A percentile compares a stretch with the other conserved stretches of the same genome.
phyloP scores from a whole-genome alignment of 2,329 filamentous ascomycete species.

The Sclerotinia borealis region DNA sequence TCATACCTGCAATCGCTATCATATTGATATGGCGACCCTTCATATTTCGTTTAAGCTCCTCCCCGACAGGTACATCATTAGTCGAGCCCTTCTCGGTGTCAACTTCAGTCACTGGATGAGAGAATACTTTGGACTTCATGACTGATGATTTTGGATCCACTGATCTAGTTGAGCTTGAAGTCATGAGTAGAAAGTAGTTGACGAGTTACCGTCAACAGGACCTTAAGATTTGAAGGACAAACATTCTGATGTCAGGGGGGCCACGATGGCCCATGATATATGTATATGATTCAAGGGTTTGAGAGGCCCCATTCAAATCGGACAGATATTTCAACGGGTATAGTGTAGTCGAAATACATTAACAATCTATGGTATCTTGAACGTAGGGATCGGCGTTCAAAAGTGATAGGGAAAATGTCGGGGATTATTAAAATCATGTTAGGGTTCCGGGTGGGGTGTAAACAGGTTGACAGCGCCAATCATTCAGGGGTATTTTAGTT shows the following conservation, averaged over 20 bases:
- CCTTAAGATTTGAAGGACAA: neutral
- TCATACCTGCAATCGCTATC: conserved; percentile 40
- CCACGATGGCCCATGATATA: neutral
- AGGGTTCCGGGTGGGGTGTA: neutral
- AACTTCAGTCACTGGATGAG: neutral
- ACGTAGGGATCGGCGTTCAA: neutral
- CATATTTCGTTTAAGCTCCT: conserved; percentile 41
- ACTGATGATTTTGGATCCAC: neutral
- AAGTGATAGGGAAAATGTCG: conserved; percentile 3
- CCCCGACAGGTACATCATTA: neutral
- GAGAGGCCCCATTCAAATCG: neutral
- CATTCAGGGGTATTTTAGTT: neutral
- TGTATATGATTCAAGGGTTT: neutral
- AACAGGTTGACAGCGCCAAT: neutral
- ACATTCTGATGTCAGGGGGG: neutral
- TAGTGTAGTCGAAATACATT: neutral
- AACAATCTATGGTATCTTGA: neutral
- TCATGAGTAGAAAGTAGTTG: neutral
- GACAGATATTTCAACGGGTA: neutral
- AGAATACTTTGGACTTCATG: conserved; percentile 1
- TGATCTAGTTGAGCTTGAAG: neutral
- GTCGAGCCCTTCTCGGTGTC: conserved; percentile 7
- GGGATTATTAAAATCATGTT: neutral
- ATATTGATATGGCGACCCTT: conserved; percentile 40
- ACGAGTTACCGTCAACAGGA: neutral